A percentile compares a stretch with the other conserved stretches of the same genome.
Conservation (phyloP, 208 protist species). For the Leishmania lainsoni region DNA sequence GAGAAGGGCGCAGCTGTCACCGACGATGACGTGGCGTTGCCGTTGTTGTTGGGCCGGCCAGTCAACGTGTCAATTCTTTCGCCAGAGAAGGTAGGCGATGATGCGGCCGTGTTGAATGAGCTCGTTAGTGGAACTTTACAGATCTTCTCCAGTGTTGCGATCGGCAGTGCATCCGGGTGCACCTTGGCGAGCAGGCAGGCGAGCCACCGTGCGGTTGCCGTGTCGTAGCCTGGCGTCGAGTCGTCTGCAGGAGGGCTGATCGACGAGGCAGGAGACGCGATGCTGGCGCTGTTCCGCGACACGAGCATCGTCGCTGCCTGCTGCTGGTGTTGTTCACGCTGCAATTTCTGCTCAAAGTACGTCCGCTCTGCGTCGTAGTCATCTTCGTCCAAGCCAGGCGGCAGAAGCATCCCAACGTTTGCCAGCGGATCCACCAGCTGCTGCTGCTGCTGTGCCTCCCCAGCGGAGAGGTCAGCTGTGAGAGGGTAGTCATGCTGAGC, state of each 20-base stretch:
- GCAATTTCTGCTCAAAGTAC: slow-evolving; percentile 25
- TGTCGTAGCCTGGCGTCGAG: slow-evolving; percentile 20
- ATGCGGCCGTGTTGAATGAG: neutral
- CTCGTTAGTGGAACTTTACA: slow-evolving; percentile 23
- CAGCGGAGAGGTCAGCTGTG: neutral
- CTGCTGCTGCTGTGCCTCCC: neutral
- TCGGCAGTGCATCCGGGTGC: slow-evolving; percentile 50
- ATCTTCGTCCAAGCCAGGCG: slow-evolving; percentile 53
- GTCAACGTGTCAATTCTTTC: neutral
- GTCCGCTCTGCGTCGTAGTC: slow-evolving; percentile 50
- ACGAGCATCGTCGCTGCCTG: neutral
- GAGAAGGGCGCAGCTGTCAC: neutral
- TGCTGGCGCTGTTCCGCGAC: neutral
- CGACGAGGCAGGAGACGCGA: neutral
- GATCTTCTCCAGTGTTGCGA: slow-evolving; percentile 35
- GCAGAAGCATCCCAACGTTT: slow-evolving; percentile 35
- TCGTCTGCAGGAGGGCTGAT: slow-evolving; percentile 1
- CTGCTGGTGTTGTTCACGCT: slow-evolving; percentile 5
- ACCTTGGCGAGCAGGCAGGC: slow-evolving; percentile 45
- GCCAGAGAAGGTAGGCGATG: neutral
- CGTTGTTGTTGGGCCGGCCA: neutral
- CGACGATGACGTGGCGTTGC: neutral
- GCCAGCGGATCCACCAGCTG: slow-evolving; percentile 14
- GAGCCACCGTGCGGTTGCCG: slow-evolving; percentile 31
- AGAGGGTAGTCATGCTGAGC: neutral